These are phyloP conservation scores for Thielaviopsis cerberus DNA, from an alignment of 2,329 filamentous ascomycete species.

Conservation along the genomic window DNA sequence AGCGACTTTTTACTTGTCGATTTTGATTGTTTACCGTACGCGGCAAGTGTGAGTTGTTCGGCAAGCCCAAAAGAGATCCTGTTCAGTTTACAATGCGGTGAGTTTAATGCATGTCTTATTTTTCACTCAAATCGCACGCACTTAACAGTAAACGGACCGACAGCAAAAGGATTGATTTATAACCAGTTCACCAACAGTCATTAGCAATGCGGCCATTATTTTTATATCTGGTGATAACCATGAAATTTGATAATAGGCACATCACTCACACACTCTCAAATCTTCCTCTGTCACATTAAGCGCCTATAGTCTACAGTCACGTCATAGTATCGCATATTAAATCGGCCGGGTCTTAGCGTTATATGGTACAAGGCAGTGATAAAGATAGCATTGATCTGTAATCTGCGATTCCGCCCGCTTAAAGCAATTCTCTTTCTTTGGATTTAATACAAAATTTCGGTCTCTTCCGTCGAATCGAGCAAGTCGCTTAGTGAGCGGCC, in stretches of 20 bases:
- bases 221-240: background rate
- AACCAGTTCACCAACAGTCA: background rate
- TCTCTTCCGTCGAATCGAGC: background rate
- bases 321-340: background rate
- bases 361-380: background rate
- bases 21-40: background rate
- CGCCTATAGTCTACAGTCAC: background rate
- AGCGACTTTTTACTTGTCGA: background rate
- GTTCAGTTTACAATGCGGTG: background rate
- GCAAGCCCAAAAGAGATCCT: background rate
- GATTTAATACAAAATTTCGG: constrained; percentile 4
- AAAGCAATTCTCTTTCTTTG: background rate
- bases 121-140: background rate
- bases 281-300: background rate
- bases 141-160: background rate
- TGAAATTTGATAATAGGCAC: background rate
- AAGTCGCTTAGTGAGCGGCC: constrained; percentile 25
- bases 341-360: background rate
- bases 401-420: background rate
- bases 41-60: background rate
- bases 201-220: background rate
- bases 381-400: background rate
- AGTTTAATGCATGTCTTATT: background rate
- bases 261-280: background rate
- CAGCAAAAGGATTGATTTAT: background rate